Evolutionary conservation across 495 filamentous ascomycete species (phyloP).

Genomic region (Podospora didyma): DNA sequence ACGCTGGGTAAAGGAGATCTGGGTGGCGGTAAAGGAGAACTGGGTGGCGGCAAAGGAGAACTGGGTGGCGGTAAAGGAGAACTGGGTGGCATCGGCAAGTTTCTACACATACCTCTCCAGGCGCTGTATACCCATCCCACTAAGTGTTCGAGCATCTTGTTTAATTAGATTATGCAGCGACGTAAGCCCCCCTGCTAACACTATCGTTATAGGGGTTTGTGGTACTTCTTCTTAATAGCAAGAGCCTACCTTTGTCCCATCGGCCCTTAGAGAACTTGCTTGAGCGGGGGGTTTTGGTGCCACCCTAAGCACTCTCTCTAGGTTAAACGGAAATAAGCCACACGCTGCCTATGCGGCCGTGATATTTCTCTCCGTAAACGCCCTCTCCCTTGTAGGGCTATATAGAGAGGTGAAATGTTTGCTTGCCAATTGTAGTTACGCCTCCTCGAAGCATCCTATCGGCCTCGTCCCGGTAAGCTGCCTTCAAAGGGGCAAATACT

Average conservation of each 20-base stretch:
- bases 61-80: too few relatives aligned
- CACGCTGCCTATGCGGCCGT: neutral
- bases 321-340: neutral
- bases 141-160: neutral
- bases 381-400: neutral
- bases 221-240: neutral
- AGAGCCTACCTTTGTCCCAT: neutral
- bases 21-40: too few relatives aligned
- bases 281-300: neutral
- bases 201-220: neutral
- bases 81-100: neutral
- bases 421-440: neutral
- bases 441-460: neutral
- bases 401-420: neutral
- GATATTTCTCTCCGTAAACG: neutral
- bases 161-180: neutral
- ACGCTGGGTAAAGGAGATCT: neutral
- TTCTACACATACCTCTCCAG: neutral
- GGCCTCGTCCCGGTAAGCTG: neutral
- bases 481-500: neutral
- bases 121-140: neutral
- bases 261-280: neutral
- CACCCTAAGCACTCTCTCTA: neutral
- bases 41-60: too few relatives aligned
- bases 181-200: neutral